Conservation (phyloP, 1,284 basidiomycete genomes). For the Xanthoconium separans region DNA sequence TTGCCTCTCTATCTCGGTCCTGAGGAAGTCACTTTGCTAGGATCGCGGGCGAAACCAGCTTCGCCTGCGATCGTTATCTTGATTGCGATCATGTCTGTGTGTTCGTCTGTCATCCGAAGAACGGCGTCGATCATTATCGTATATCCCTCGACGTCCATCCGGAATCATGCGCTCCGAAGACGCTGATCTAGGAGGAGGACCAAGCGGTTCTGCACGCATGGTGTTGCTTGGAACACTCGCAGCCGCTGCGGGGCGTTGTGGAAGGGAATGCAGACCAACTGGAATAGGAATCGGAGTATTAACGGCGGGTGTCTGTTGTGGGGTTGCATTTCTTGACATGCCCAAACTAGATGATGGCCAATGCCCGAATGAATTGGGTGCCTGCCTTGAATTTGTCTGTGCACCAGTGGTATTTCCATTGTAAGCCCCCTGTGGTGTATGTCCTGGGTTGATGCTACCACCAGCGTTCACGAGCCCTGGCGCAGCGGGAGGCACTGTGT, state of each 20-base stretch:
- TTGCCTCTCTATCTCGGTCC: background rate
- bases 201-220: conserved; percentile 23
- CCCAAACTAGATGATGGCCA: conserved; percentile 3
- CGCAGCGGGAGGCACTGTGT: background rate
- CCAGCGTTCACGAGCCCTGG: background rate
- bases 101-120: conserved; percentile 18
- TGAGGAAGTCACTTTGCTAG: background rate
- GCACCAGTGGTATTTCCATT: background rate
- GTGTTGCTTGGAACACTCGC: conserved; percentile 5
- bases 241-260: conserved; percentile 13
- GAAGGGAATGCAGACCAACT: conserved; percentile 12
- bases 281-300: background rate
- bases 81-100: conserved; percentile 3
- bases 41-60: conserved; percentile 9
- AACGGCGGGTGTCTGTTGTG: conserved; percentile 1
- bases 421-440: background rate
- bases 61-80: conserved; percentile 10
- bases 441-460: background rate
- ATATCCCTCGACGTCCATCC: conserved; percentile 22
- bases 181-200: conserved; percentile 16
- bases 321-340: conserved; percentile 6
- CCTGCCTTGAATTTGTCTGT: conserved; percentile 2
- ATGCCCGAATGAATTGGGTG: background rate
- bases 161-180: conserved; percentile 15
- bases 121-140: conserved; percentile 13